Base-by-base conservation (phyloP, 495 filamentous ascomycete genomes). In the Lasiosphaeria ovina region DNA sequence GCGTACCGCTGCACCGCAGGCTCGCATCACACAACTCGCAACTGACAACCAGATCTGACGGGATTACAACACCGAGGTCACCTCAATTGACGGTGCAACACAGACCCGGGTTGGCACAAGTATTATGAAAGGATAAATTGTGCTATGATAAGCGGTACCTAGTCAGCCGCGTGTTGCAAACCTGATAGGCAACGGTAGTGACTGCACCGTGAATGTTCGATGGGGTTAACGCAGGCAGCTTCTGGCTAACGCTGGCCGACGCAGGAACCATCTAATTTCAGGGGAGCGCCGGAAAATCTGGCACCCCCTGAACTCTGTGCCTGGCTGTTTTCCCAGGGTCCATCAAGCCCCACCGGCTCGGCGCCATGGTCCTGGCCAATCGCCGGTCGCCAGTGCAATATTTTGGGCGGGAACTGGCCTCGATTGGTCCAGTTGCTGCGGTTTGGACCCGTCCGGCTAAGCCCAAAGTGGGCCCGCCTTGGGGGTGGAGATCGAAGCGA, bases 261-360 rank as follows among this genome's bases (percentile, higher is more conserved):
- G 48, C 45, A 51, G 17, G 16, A 12, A 51, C 48, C 24, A 24
- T 24, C 24, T 2, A 24, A 24, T 24, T 24, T 24, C 24, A 24
- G 24, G 24, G 24, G 24, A 24, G 0, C 16, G 16, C 48, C 6
- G 16, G 32, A 10, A n/a, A 31, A 17, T 11, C 8, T 17, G 8
- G 58, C 57, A 52, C 35, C 69, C 67, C 69, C 67, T 69, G 65
- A 69, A 65, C 65, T 67, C 62, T 62, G 61, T 67, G 56, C 57
- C 60, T 62, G 63, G 54, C 62, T 24, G 58, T 45, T 58, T 61
- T 55, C 54, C 51, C 49, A 44, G 49, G 57, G 35, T 16, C 56
- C 55, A 57, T 62, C 51, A 44, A 35, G 45, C 55, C 55, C 62
- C 50, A 59, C 51, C 54, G 35, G 24, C 9, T 33, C 56, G 57